Evolutionary conservation across 192 early-diverging fungal genomes (phyloP).

Genomic region (Dissophora globulifera): DNA sequence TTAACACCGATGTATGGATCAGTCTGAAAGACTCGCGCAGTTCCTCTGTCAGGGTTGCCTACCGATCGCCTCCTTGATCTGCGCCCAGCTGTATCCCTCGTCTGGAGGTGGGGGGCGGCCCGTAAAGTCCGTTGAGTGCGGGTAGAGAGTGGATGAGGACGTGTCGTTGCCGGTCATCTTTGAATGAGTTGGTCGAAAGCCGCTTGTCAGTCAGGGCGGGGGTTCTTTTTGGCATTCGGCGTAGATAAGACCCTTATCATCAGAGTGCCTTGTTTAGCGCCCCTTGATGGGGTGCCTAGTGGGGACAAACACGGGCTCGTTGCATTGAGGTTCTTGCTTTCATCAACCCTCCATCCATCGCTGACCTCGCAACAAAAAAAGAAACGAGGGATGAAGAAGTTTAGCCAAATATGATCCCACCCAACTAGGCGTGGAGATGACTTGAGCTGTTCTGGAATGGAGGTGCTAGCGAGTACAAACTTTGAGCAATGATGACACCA

Average conservation of each 20-base stretch:
- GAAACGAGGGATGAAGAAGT: conserved; percentile 15
- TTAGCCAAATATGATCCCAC: conserved; percentile 27
- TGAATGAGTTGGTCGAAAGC: no score
- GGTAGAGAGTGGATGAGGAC: conserved; percentile 1
- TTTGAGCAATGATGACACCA: conserved; percentile 18
- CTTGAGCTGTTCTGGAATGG: conserved; percentile 9
- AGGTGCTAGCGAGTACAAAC: conserved; percentile 20
- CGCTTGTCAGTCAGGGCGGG: no score
- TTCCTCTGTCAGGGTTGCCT: conserved; percentile 1
- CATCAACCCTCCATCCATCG: conserved; percentile 3
- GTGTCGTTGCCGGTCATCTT: conserved; percentile 9
- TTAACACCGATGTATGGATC: no score
- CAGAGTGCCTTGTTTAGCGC: no score
- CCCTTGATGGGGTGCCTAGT: not conserved
- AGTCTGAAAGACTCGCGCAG: no score
- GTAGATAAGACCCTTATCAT: no score
- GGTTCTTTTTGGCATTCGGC: no score
- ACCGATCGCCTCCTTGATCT: conserved; percentile 35
- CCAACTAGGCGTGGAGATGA: conserved; percentile 5
- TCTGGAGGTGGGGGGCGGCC: conserved; percentile 30
- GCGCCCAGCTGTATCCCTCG: conserved; percentile 38
- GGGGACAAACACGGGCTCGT: no score
- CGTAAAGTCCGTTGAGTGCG: conserved; percentile 25
- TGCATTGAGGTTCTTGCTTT: not conserved
- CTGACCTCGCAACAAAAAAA: not conserved